Percentiles rank a stretch among this genome's conserved stretches.
Evolutionary conservation across 345 rosid genomes (phyloP).

Genomic region (Eucalyptus guilfoylei): DNA sequence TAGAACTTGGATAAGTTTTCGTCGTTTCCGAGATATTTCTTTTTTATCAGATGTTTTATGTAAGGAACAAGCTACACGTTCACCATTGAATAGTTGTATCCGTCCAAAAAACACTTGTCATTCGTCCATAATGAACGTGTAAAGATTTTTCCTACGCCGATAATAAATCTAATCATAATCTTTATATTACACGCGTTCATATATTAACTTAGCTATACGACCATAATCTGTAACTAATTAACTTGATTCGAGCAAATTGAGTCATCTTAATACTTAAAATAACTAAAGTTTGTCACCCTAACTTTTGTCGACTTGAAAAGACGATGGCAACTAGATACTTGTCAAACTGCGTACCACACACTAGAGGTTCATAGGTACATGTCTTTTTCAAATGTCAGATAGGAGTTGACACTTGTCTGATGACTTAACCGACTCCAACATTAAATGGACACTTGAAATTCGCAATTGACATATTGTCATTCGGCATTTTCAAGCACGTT

Average conservation of each 20-base stretch:
- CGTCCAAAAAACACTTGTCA: not conserved
- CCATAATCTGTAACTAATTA: not conserved
- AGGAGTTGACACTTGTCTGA: not conserved
- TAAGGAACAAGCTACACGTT: not conserved
- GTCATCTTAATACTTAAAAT: not conserved
- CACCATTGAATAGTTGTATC: not conserved
- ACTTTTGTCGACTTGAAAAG: not conserved
- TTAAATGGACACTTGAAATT: not conserved
- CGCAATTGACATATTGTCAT: not conserved
- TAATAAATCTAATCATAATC: not conserved
- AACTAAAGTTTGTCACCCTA: rapidly evolving
- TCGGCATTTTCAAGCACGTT: not conserved
- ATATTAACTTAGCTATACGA: not conserved
- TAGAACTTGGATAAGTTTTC: not conserved
- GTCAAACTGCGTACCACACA: not conserved
- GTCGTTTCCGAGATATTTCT: not conserved
- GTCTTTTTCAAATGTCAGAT: not conserved
- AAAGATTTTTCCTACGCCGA: not conserved
- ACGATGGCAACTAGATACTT: not conserved
- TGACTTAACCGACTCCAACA: not conserved
- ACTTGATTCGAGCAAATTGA: rapidly evolving
- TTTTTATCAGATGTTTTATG: not conserved
- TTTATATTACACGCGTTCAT: not conserved
- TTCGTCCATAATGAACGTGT: not conserved
- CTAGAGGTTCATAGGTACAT: not conserved